Conservation (phyloP, 306 rosid genomes). For the Quercus suber region DNA sequence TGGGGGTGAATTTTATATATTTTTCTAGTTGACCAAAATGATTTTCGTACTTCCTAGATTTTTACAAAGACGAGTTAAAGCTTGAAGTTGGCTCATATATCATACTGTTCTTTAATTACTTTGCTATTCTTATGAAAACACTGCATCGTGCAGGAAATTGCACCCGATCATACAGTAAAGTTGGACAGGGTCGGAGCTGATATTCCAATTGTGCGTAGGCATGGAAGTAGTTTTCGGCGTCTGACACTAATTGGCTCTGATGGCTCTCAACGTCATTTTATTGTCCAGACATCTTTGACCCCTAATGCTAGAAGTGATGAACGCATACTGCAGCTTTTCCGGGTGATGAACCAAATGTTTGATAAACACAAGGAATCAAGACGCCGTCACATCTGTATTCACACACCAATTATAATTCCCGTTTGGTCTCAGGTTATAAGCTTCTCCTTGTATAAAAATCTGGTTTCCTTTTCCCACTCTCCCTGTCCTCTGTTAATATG, state of each 20-base stretch:
- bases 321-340: conserved; percentile 97
- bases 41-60: neutral
- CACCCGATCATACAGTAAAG: conserved; percentile 94
- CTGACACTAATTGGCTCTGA: conserved; percentile 97
- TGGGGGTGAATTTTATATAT: neutral
- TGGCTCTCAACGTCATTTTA: conserved; percentile 99
- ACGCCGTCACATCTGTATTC: conserved; percentile 92
- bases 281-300: conserved; percentile 97
- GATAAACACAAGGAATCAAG: conserved; percentile 99
- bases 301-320: conserved; percentile 98
- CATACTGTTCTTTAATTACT: conserved; percentile 9
- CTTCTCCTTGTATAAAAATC: neutral
- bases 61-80: neutral
- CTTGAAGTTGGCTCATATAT: neutral
- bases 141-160: conserved; percentile 66
- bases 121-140: conserved; percentile 25
- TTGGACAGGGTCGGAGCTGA: conserved; percentile 97
- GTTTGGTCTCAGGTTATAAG: conserved; percentile 96
- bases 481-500: neutral
- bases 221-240: conserved; percentile 98
- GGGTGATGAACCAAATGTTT: conserved; percentile 99
- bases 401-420: conserved; percentile 96
- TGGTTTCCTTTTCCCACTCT: neutral
- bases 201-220: conserved; percentile 95
- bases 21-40: neutral